These are phyloP conservation scores for Otatea glauca DNA, from an alignment of 176 grass and related monocot species.

Conservation along the genomic window DNA sequence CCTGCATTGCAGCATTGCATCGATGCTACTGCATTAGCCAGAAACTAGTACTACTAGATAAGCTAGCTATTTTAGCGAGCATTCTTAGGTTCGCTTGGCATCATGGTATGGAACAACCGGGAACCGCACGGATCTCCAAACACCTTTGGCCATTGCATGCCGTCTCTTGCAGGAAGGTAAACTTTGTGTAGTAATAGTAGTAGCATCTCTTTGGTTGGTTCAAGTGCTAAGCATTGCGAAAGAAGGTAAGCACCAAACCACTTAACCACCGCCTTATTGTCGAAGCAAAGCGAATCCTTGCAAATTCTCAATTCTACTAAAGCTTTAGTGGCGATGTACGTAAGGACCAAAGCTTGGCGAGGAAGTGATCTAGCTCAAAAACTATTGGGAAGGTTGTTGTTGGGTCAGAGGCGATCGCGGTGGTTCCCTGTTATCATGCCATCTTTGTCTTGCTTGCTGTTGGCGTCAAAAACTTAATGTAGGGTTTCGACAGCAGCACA, in stretches of 20 bases:
- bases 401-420: slow-evolving; percentile 34
- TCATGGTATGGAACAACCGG: background rate
- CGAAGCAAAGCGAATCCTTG: slow-evolving; percentile 42
- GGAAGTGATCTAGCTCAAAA: slow-evolving; percentile 32
- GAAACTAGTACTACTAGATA: background rate
- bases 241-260: slow-evolving; percentile 38
- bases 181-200: background rate
- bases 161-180: slow-evolving; percentile 19
- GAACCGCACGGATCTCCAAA: background rate
- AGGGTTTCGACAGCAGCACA: too few relatives aligned
- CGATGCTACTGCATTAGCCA: background rate
- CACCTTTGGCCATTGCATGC: slow-evolving; percentile 23
- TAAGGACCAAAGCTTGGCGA: slow-evolving; percentile 26
- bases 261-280: slow-evolving; percentile 38
- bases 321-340: slow-evolving; percentile 16
- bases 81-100: background rate
- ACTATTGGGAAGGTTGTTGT: slow-evolving; percentile 47
- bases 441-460: slow-evolving; percentile 39
- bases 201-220: slow-evolving; percentile 18
- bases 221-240: slow-evolving; percentile 39
- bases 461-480: too few relatives aligned
- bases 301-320: background rate
- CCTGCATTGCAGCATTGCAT: background rate
- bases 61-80: background rate
- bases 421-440: slow-evolving; percentile 26